A percentile compares a stretch with the other conserved stretches of the same genome.
These are phyloP conservation scores for Amphicarpaea edgeworthii DNA, from an alignment of 306 rosid genomes.

Conservation along the genomic window DNA sequence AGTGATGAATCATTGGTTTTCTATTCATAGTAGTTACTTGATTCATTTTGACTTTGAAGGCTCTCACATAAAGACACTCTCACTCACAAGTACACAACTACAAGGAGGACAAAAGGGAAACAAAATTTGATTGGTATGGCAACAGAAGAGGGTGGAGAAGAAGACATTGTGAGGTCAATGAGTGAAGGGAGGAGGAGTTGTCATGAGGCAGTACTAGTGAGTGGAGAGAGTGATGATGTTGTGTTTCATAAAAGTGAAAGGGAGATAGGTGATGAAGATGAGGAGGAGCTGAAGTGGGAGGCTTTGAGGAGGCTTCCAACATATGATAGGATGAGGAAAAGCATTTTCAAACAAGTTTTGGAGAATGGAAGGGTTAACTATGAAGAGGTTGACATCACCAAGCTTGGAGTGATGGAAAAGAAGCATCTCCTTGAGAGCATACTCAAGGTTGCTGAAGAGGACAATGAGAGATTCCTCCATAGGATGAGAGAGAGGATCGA, in stretches of 20 bases:
- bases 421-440: slow-evolving; percentile 65
- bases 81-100: neutral
- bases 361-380: slow-evolving; percentile 65
- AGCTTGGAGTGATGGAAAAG: slow-evolving; percentile 65
- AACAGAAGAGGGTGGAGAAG: slow-evolving; percentile 41
- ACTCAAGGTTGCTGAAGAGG: slow-evolving; percentile 66
- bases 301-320: slow-evolving; percentile 84
- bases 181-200: slow-evolving; percentile 40
- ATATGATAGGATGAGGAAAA: slow-evolving; percentile 70
- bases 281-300: slow-evolving; percentile 82
- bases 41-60: slow-evolving; percentile 7
- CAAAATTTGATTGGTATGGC: slow-evolving; percentile 28
- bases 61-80: neutral
- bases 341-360: slow-evolving; percentile 63
- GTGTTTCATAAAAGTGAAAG: slow-evolving; percentile 50
- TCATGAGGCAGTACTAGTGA: slow-evolving; percentile 16
- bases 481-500: slow-evolving; percentile 60
- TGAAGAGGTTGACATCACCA: slow-evolving; percentile 67
- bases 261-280: slow-evolving; percentile 68
- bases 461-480: slow-evolving; percentile 68
- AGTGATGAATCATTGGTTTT: neutral
- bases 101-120: neutral
- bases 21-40: slow-evolving; percentile 7
- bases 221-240: neutral
- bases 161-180: slow-evolving; percentile 42